phyloP scores from a whole-genome alignment of 495 filamentous ascomycete species.

The Daldinia bambusicola region DNA sequence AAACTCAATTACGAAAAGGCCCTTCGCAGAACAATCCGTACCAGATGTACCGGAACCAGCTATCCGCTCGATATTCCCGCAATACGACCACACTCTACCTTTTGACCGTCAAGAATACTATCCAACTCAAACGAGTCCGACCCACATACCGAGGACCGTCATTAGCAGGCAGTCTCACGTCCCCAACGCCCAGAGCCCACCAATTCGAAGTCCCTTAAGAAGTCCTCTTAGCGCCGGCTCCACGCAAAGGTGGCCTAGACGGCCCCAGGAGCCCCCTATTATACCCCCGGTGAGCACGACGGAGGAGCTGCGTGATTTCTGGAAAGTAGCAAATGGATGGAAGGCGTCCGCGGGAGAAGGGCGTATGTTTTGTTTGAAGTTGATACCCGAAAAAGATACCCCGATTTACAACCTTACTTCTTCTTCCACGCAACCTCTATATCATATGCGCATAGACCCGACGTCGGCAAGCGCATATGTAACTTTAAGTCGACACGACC shows the following conservation, averaged over 20 bases:
- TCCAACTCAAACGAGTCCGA: constrained; percentile 65
- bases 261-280: constrained; percentile 56
- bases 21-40: constrained; percentile 47
- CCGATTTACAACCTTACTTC: constrained; percentile 65
- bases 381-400: constrained; percentile 59
- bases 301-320: constrained; percentile 62
- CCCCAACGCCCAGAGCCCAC: constrained; percentile 49
- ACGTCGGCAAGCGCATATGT: constrained; percentile 65
- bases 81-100: constrained; percentile 77
- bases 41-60: constrained; percentile 47
- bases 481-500: constrained; percentile 63
- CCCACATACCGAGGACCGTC: constrained; percentile 64
- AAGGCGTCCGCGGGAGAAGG: constrained; percentile 61
- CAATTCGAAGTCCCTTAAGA: constrained; percentile 46
- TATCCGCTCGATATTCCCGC: constrained; percentile 76
- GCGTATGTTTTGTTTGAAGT: constrained; percentile 60
- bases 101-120: constrained; percentile 75
- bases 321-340: constrained; percentile 68
- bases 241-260: constrained; percentile 50
- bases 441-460: constrained; percentile 63
- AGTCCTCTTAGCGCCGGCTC: constrained; percentile 47
- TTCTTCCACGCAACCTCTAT: constrained; percentile 58
- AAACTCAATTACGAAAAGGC: constrained; percentile 61
- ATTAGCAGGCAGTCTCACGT: constrained; percentile 68
- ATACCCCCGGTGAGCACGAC: constrained; percentile 59